Conservation (phyloP, 2,329 filamentous ascomycete species). For the Apiospora koreana region DNA sequence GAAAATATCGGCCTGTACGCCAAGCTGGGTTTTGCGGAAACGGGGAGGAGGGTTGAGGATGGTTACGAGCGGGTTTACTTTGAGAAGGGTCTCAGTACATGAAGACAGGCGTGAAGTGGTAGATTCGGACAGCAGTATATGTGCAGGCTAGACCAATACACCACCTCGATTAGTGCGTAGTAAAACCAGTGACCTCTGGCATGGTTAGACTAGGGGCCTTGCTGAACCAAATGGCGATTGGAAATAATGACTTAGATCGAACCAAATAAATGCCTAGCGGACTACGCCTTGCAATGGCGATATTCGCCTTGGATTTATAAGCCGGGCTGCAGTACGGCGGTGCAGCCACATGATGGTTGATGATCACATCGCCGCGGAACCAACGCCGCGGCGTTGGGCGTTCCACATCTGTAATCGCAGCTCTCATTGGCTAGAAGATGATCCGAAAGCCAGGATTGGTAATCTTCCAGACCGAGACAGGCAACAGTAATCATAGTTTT, state of each 20-base stretch:
- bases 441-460: not conserved
- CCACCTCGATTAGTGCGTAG: no score
- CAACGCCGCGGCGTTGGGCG: not conserved
- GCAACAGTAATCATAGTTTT: no score
- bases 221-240: no score
- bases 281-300: no score
- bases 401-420: not conserved
- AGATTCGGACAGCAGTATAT: not conserved
- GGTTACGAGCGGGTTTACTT: constrained; percentile 39
- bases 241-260: no score
- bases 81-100: constrained; percentile 24
- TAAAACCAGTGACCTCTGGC: no score
- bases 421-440: not conserved
- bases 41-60: constrained; percentile 29
- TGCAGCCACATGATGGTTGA: not conserved
- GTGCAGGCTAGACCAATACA: no score
- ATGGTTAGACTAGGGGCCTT: no score
- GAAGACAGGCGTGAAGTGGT: not conserved
- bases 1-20: constrained; percentile 23
- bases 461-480: not conserved
- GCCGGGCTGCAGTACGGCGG: no score
- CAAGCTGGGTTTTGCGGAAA: constrained; percentile 33
- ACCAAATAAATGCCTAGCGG: no score
- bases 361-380: not conserved
- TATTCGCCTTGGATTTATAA: no score